Evolutionary conservation across 129 eudicot species (phyloP).

Genomic region (Tagetes erecta): DNA sequence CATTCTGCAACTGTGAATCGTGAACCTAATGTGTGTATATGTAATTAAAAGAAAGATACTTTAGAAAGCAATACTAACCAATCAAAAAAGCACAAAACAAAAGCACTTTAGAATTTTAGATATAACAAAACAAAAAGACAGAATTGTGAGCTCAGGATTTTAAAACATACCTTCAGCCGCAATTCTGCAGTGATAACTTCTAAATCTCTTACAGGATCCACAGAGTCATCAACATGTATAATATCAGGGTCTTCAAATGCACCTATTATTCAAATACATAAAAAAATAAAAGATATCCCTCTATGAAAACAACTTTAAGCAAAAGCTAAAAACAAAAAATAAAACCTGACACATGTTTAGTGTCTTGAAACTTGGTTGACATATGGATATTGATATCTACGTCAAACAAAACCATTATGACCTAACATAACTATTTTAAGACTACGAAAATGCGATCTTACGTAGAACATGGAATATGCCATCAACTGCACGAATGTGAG

Average conservation of each 20-base stretch:
- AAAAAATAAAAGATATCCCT: background rate
- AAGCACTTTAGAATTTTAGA: background rate
- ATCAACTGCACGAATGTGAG: slow-evolving; percentile 99
- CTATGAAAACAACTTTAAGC: background rate
- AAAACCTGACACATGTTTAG: background rate
- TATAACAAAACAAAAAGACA: slow-evolving; percentile 2
- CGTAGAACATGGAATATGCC: slow-evolving; percentile 99
- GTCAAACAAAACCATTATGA: background rate
- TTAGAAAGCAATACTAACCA: background rate
- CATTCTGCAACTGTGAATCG: background rate
- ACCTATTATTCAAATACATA: slow-evolving; percentile 48
- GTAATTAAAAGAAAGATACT: slow-evolving; percentile 9
- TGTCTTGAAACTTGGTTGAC: background rate
- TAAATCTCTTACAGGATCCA: slow-evolving; percentile 95
- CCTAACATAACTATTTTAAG: background rate
- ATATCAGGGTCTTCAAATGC: slow-evolving; percentile 98
- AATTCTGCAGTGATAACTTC: slow-evolving; percentile 82
- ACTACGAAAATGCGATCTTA: slow-evolving; percentile 41
- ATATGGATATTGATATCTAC: background rate
- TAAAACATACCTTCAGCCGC: slow-evolving; percentile 70
- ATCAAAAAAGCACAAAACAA: slow-evolving; percentile 3
- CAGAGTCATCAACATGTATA: slow-evolving; percentile 89
- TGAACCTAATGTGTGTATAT: background rate
- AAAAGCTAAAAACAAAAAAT: slow-evolving; percentile 4
- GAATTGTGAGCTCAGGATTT: slow-evolving; percentile 11